Conservation (phyloP, 768 basidiomycete genomes). For the Multifurca ochricompacta region DNA sequence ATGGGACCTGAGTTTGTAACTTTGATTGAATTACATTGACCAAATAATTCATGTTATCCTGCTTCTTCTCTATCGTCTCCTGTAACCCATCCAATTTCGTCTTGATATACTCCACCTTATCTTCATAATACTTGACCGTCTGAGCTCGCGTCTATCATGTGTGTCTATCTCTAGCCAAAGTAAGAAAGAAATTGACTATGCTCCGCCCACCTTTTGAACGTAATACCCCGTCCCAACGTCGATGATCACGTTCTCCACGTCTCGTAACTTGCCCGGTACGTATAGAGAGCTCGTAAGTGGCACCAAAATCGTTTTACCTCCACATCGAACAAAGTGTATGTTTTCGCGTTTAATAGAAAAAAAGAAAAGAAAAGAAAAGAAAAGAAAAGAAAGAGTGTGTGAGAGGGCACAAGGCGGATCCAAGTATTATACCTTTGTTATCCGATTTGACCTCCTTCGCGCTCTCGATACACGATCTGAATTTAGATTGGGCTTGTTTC, state of each 20-base stretch:
- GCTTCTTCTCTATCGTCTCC: constrained; percentile 83
- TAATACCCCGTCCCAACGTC: constrained; percentile 97
- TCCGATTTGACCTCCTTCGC: constrained; percentile 64
- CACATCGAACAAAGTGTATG: no score
- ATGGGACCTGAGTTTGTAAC: constrained; percentile 30
- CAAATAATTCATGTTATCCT: constrained; percentile 78
- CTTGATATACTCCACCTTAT: constrained; percentile 76
- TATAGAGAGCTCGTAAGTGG: constrained; percentile 94
- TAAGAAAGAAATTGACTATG: neutral
- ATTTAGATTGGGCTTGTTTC: constrained; percentile 89
- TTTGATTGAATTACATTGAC: constrained; percentile 66
- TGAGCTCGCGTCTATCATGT: constrained; percentile 66
- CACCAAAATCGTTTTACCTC: constrained; percentile 84
- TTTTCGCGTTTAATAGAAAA: no score
- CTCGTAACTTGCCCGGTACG: constrained; percentile 82
- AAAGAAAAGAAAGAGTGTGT: no score
- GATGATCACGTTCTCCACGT: constrained; percentile 81
- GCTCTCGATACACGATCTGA: constrained; percentile 78
- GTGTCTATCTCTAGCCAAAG: neutral
- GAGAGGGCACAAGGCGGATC: no score
- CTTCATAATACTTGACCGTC: constrained; percentile 72
- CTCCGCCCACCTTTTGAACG: constrained; percentile 86
- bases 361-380: no score
- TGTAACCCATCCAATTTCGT: constrained; percentile 81
- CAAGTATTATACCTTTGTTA: constrained; percentile 43